Evolutionary conservation across 257 asterid genomes (phyloP), one percentile per base, ranked within the genome.

Genomic region (Ballota nigra): DNA sequence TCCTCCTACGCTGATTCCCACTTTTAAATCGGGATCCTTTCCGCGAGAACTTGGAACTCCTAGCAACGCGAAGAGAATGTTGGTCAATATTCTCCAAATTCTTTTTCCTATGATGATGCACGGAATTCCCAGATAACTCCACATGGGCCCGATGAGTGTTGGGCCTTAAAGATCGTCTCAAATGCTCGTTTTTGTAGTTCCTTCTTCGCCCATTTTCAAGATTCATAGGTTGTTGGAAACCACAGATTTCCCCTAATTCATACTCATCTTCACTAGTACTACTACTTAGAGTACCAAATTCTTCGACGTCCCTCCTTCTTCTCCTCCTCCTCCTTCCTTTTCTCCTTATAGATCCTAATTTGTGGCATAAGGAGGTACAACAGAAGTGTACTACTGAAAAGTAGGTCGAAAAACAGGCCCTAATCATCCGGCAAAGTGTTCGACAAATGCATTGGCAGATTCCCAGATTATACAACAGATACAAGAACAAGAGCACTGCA

Each of bases 401-500:
- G 31, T 77, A 88, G 10, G 88, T 77, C 0, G 85, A 58, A 41
- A 84, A 84, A 58, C 86, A 85, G 23, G 89, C 85, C 87, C 88
- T 81, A 20, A 72, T 58, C 19, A 78, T 38, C 82, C 87, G 79
- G 55, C 81, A 84, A 19, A 86, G 53, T 12, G 69, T 77, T 45
- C 40, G 85, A 66, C 87, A 83, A 52, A 89, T 79, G 87, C 97
- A 90, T 69, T 82, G 90, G 70, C 88, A 85, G 72, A 92, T 84
- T 7, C 97, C 97, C 82, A 92, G 69, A 80, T 85, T 88, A 90
- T 74, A 86, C 26, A 86, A n/a, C n/a, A 92, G 76, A 66, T 85
- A 92, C 55, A 90, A 79, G 87, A 88, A 88, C 19, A 90, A 64
- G 22, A 90, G 80, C 43, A 90, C 97, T 92, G 96, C 91, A 82